Conservation (phyloP, 2,329 filamentous ascomycete genomes). For the Paramyrothecium sp. region DNA sequence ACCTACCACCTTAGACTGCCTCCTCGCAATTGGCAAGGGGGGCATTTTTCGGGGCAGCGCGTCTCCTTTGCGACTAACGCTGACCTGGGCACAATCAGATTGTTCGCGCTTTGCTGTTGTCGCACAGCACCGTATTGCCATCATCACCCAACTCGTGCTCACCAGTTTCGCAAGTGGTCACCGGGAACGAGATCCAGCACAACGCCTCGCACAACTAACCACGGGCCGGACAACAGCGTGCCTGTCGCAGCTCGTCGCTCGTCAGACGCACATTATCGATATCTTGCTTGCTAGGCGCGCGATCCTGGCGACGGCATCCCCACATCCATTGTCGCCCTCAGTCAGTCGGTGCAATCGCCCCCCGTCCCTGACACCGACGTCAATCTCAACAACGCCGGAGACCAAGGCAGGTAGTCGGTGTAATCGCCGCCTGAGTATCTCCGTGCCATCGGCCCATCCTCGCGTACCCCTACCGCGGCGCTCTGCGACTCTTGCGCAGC, state of each 20-base stretch:
- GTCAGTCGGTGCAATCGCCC: background rate
- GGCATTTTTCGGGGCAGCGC: no score
- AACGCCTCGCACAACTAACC: no score
- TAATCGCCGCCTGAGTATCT: background rate
- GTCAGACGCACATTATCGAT: slow-evolving; percentile 70
- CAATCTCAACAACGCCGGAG: background rate
- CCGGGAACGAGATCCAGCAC: no score
- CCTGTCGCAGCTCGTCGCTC: slow-evolving; percentile 50
- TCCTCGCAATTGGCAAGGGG: no score
- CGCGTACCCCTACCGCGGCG: background rate
- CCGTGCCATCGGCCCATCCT: background rate
- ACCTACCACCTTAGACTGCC: no score
- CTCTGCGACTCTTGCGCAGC: background rate
- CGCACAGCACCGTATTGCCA: no score
- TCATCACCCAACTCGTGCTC: no score
- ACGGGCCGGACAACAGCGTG: no score
- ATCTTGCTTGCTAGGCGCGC: background rate
- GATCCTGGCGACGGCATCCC: background rate
- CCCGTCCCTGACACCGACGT: background rate
- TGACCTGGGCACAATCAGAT: no score
- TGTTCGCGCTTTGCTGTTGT: no score
- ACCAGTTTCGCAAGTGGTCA: no score
- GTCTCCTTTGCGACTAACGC: no score
- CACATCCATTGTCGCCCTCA: background rate
- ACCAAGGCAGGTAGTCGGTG: background rate